phyloP scores from a whole-genome alignment of 2,329 filamentous ascomycete species.

The Diplodia corticola region DNA sequence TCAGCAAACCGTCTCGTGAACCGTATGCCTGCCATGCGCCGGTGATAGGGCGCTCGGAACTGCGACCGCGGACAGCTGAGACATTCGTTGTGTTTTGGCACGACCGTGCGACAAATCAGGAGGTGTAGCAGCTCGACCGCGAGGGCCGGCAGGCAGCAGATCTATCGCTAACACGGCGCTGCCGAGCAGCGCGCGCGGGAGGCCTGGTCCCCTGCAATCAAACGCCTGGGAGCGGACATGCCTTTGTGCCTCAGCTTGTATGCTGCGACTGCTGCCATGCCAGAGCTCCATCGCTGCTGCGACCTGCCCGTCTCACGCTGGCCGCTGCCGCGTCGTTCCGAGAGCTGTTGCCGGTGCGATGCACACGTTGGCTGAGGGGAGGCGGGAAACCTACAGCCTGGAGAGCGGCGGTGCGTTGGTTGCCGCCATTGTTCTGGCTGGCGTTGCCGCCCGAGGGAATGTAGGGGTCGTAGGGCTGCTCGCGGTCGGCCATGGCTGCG shows the following conservation, averaged over 20 bases:
- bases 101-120: constrained; percentile 19
- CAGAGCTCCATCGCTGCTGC: constrained; percentile 7
- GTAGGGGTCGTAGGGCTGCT: constrained; percentile 82
- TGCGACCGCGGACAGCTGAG: constrained; percentile 9
- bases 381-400: constrained; percentile 71
- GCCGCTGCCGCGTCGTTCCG: constrained; percentile 10
- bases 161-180: not conserved
- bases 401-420: constrained; percentile 69
- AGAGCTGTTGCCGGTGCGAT: not conserved
- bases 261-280: constrained; percentile 9
- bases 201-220: constrained; percentile 6
- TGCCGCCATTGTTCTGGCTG: constrained; percentile 59
- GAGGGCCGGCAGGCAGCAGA: constrained; percentile 4
- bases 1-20: constrained; percentile 3
- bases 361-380: not conserved
- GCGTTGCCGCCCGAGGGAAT: constrained; percentile 70
- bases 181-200: constrained; percentile 1
- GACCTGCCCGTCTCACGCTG: not conserved
- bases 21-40: not conserved
- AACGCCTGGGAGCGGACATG: not conserved
- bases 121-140: constrained; percentile 11
- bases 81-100: constrained; percentile 5
- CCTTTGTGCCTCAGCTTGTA: not conserved
- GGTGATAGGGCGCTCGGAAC: not conserved
- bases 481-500: constrained; percentile 56